Conservation (phyloP, 805 yeast species). For the Saturnispora serradocipensis region DNA sequence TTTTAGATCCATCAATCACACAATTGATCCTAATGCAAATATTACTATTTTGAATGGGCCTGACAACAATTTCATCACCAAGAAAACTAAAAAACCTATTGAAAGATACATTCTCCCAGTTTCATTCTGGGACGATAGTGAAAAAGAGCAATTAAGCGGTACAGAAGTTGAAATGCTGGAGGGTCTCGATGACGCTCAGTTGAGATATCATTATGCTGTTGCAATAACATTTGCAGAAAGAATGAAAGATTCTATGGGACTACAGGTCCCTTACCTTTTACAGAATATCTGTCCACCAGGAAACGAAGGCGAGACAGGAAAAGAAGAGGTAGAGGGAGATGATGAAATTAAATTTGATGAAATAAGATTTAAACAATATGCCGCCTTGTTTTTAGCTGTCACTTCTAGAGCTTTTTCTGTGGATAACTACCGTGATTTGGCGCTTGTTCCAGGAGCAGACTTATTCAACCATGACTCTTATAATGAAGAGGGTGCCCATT, state of each 20-base stretch:
- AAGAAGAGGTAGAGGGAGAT: not conserved
- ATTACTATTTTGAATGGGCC: constrained; percentile 2
- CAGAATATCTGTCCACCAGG: constrained; percentile 6
- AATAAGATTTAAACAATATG: constrained; percentile 37
- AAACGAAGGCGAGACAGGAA: not conserved
- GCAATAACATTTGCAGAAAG: constrained; percentile 34
- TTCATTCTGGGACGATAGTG: constrained; percentile 51
- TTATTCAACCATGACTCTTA: constrained; percentile 63
- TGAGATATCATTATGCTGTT: constrained; percentile 31
- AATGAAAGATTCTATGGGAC: constrained; percentile 16
- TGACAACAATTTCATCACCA: constrained; percentile 1
- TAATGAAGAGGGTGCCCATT: constrained; percentile 54
- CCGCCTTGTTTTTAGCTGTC: constrained; percentile 49
- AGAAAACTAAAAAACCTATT: constrained; percentile 20
- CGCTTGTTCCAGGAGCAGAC: constrained; percentile 87
- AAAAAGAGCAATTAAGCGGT: constrained; percentile 40
- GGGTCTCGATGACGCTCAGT: constrained; percentile 41
- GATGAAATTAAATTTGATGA: constrained; percentile 9
- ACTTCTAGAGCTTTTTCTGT: constrained; percentile 76
- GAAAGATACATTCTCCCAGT: constrained; percentile 43
- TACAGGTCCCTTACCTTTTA: constrained; percentile 28
- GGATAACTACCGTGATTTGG: constrained; percentile 65
- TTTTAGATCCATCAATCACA: constrained; percentile 40
- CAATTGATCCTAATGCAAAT: not conserved
- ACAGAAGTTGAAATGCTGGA: constrained; percentile 57